Evolutionary conservation across 805 yeast species (phyloP).

Genomic region (Danielozyma ontarioensis): DNA sequence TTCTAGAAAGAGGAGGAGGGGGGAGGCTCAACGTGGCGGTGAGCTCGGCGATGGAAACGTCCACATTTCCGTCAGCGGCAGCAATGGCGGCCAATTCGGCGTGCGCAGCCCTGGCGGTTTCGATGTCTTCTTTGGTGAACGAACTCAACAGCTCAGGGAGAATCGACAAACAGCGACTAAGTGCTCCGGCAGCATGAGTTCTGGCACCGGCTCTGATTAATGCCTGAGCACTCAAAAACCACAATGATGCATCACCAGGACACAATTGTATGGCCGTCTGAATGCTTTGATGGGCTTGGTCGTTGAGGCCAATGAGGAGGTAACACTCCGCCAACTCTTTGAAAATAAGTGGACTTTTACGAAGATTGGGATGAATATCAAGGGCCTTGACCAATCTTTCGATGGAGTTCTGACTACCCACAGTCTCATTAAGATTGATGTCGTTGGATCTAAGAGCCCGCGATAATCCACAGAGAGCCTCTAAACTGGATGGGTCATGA

Average conservation of each 20-base stretch:
- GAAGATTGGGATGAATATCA: slow-evolving; percentile 31
- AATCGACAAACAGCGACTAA: slow-evolving; percentile 40
- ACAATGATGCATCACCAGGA: slow-evolving; percentile 40
- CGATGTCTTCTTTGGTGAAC: slow-evolving; percentile 31
- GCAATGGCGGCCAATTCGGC: slow-evolving; percentile 54
- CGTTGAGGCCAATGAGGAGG: slow-evolving; percentile 39
- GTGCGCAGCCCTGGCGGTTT: slow-evolving; percentile 47
- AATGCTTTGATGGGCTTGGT: slow-evolving; percentile 48
- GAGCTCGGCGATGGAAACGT: slow-evolving; percentile 45
- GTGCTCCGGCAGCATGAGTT: slow-evolving; percentile 42
- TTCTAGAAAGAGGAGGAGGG: slow-evolving; percentile 39
- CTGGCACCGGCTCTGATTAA: slow-evolving; percentile 39
- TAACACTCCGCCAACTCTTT: slow-evolving; percentile 51
- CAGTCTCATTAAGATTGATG: slow-evolving; percentile 29
- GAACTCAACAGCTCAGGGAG: slow-evolving; percentile 30
- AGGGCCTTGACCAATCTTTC: slow-evolving; percentile 36
- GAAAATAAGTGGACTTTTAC: slow-evolving; percentile 36
- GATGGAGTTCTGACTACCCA: slow-evolving; percentile 36
- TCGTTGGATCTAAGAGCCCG: slow-evolving; percentile 36
- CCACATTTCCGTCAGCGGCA: slow-evolving; percentile 45
- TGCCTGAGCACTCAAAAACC: slow-evolving; percentile 47
- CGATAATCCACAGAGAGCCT: slow-evolving; percentile 41
- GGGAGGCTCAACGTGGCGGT: slow-evolving; percentile 47
- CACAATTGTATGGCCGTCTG: slow-evolving; percentile 35
- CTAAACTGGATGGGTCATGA: slow-evolving; percentile 34